Conservation (phyloP, 2,329 filamentous ascomycete species). For the Ambrosiella cleistominuta region DNA sequence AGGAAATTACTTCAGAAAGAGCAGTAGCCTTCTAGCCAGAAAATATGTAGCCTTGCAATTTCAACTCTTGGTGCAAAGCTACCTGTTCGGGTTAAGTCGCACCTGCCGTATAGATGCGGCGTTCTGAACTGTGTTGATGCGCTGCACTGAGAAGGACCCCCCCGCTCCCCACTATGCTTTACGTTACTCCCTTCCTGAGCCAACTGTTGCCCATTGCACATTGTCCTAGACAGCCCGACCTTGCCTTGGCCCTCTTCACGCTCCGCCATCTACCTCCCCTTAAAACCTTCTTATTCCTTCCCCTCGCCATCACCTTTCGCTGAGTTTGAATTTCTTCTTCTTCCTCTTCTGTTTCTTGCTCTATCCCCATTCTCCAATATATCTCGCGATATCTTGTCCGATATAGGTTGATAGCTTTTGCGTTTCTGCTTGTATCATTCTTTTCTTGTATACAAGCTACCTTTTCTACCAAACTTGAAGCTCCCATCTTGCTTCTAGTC, state of each 20-base stretch:
- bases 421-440: constrained; percentile 2
- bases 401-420: constrained; percentile 5
- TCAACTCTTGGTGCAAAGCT: too few species aligned
- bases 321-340: constrained; percentile 1
- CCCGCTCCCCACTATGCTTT: not conserved
- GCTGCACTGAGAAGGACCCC: not conserved
- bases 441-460: not conserved
- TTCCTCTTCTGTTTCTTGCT: constrained; percentile 5
- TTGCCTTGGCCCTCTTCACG: not conserved
- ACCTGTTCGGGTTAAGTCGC: not conserved
- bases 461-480: not conserved
- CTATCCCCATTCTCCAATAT: constrained; percentile 3
- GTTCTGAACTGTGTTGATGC: too few species aligned
- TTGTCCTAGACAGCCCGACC: not conserved
- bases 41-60: too few species aligned
- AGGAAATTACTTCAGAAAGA: too few species aligned
- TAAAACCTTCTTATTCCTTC: constrained; percentile 12
- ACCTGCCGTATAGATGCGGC: not conserved
- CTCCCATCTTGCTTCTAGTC: not conserved
- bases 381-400: constrained; percentile 2
- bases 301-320: not conserved
- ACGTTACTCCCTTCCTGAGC: not conserved
- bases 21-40: not conserved
- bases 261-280: constrained; percentile 6
- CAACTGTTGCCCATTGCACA: not conserved